Base-by-base conservation (phyloP, 345 rosid genomes). In the Pistacia integerrima region DNA sequence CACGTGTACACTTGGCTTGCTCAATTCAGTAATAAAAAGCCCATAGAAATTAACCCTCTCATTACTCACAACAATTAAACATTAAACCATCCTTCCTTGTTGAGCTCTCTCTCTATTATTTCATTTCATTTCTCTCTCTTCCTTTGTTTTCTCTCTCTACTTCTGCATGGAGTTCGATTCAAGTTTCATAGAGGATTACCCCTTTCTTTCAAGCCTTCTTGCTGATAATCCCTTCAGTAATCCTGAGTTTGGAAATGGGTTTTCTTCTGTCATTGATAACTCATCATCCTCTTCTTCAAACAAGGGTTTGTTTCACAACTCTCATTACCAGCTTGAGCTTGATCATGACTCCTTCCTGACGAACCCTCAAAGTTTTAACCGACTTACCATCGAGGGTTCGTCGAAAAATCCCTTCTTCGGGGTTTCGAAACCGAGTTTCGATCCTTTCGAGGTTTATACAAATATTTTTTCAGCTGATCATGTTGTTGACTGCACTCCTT, bases 81-180 rank as follows among this genome's bases (percentile, higher is more conserved):
- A 59, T 65, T 71, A 57, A 30, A 30, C 33, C 33, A 25, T n/a
- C 73, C 72, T 76, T 78, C 69, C 81, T 74, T 72, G 74, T 46
- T 46, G 44, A 64, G 48, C 56, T 72, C 72, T 59, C 52, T 28
- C 41, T 52, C 46, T 36, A 44, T 30, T 30, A 64, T 13, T 33
- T 41, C 44, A 41, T 71, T 67, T 49, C 44, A 22, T 70, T 7
- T 33, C 75, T 62, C 77, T 13, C 22, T 33, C 28, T 49, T 54
- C 3, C 33, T 30, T 30, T 30, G 3, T 30, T 30, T 30, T 30
- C 33, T 64, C 46, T 55, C 22, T 65, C 51, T 48, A 17, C 46
- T 70, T 58, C 78, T 76, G 70, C 84, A 91, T 85, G 94, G 92
- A 85, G 76, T 77, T 85, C 11, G 85, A 79, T 38, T 73, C 78